Evolutionary conservation across 805 yeast genomes (phyloP).

Genomic region (Lachancea mirantina): DNA sequence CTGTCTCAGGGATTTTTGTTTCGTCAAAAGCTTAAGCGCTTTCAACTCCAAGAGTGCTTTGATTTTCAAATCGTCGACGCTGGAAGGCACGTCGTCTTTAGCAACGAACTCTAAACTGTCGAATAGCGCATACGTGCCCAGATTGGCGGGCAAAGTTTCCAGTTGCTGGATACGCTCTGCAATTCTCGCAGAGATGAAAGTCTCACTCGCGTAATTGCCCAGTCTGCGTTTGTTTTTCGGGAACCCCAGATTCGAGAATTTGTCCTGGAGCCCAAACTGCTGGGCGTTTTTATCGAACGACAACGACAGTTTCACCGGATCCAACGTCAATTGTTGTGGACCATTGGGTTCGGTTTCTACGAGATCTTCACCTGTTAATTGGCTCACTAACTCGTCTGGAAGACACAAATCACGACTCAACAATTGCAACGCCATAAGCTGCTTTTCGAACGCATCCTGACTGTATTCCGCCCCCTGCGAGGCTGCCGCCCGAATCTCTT

Average conservation of each 20-base stretch:
- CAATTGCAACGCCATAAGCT: conserved; percentile 56
- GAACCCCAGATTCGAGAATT: conserved; percentile 17
- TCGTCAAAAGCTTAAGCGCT: conserved; percentile 53
- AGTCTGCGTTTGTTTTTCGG: conserved; percentile 35
- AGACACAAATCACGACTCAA: conserved; percentile 59
- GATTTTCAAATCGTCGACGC: conserved; percentile 53
- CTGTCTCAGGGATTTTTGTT: conserved; percentile 66
- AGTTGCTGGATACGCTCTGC: conserved; percentile 52
- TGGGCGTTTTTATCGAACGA: conserved; percentile 28
- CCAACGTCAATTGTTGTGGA: background rate
- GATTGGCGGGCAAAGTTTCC: conserved; percentile 60
- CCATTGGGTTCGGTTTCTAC: conserved; percentile 15
- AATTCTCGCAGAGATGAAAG: conserved; percentile 45
- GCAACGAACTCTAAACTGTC: conserved; percentile 37
- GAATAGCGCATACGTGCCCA: conserved; percentile 49
- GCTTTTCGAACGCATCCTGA: conserved; percentile 44
- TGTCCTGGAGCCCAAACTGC: conserved; percentile 26
- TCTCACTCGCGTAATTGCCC: conserved; percentile 48
- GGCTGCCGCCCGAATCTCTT: conserved; percentile 24
- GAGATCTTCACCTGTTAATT: too few species aligned
- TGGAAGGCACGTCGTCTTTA: conserved; percentile 39
- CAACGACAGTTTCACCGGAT: conserved; percentile 22
- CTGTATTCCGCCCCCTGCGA: conserved; percentile 33
- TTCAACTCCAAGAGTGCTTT: conserved; percentile 65
- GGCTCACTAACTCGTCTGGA: conserved; percentile 47